Evolutionary conservation across 768 basidiomycete species (phyloP).

Genomic region (Pholiota microspora): DNA sequence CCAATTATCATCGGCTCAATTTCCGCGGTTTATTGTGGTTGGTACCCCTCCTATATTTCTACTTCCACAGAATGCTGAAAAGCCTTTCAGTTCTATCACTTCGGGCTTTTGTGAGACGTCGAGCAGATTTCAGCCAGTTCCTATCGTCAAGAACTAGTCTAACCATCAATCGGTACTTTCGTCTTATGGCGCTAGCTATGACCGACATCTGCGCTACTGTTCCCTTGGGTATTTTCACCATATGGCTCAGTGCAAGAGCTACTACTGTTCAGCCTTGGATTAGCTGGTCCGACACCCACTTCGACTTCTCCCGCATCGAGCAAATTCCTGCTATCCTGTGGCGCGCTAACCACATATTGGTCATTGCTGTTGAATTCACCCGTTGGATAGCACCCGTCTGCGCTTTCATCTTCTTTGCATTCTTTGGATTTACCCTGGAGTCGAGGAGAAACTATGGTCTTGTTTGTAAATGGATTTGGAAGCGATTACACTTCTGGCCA

Average conservation of each 20-base stretch:
- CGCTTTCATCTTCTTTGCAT: slow-evolving; percentile 53
- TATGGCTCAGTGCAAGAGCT: slow-evolving; percentile 18
- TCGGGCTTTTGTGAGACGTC: slow-evolving; percentile 18
- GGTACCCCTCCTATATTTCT: not conserved
- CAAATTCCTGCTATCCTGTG: slow-evolving; percentile 29
- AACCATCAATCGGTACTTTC: slow-evolving; percentile 34
- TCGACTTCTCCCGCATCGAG: slow-evolving; percentile 13
- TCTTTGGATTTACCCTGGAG: slow-evolving; percentile 62
- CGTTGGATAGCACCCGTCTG: slow-evolving; percentile 33
- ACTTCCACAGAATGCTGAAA: not conserved
- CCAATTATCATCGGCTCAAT: slow-evolving; percentile 14
- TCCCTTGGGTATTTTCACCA: slow-evolving; percentile 32
- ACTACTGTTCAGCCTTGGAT: slow-evolving; percentile 24
- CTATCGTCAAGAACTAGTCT: slow-evolving; percentile 29
- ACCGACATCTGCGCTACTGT: slow-evolving; percentile 36
- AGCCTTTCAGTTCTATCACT: slow-evolving; percentile 16
- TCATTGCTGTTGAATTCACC: slow-evolving; percentile 31
- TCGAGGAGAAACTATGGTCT: slow-evolving; percentile 54
- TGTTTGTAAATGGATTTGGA: no score
- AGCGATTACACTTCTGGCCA: no score
- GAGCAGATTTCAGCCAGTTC: slow-evolving; percentile 23
- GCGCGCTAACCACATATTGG: slow-evolving; percentile 23
- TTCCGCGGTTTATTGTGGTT: slow-evolving; percentile 17
- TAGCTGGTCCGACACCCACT: slow-evolving; percentile 35
- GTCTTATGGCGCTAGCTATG: slow-evolving; percentile 41